Evolutionary conservation across 176 grass and related monocot genomes (phyloP).

Genomic region (Rhynchospora tenuis): DNA sequence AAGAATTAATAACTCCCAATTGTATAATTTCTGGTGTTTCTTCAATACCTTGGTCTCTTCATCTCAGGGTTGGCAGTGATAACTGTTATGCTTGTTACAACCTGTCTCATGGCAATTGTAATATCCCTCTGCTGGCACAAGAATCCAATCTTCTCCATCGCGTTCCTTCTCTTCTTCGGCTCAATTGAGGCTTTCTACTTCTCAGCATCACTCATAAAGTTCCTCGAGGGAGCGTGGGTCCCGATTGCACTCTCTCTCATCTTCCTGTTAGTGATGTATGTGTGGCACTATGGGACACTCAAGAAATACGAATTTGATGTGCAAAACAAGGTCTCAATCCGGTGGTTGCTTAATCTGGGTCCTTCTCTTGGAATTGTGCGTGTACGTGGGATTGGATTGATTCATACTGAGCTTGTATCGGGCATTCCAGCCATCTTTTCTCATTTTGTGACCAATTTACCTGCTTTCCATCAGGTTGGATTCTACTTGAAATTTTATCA

Average conservation of each 20-base stretch:
- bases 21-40: background rate
- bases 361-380: slow-evolving; percentile 85
- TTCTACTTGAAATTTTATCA: background rate
- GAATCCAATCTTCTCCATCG: slow-evolving; percentile 43
- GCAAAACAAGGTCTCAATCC: slow-evolving; percentile 84
- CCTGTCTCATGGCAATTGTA: slow-evolving; percentile 84
- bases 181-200: slow-evolving; percentile 75
- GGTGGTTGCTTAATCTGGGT: slow-evolving; percentile 72
- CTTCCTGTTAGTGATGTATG: slow-evolving; percentile 78
- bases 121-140: slow-evolving; percentile 91
- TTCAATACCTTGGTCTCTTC: slow-evolving; percentile 4
- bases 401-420: slow-evolving; percentile 76
- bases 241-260: slow-evolving; percentile 66
- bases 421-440: slow-evolving; percentile 94
- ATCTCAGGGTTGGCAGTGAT: slow-evolving; percentile 75
- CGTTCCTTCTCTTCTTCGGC: slow-evolving; percentile 72
- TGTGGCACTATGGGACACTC: slow-evolving; percentile 78
- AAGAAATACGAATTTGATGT: slow-evolving; percentile 85
- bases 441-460: slow-evolving; percentile 92
- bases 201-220: slow-evolving; percentile 73
- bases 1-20: background rate
- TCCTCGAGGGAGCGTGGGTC: slow-evolving; percentile 87
- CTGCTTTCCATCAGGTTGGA: slow-evolving; percentile 95
- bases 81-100: slow-evolving; percentile 90
- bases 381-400: slow-evolving; percentile 72